Conservation (phyloP, 495 filamentous ascomycete genomes). For the Annulohypoxylon bovei region DNA sequence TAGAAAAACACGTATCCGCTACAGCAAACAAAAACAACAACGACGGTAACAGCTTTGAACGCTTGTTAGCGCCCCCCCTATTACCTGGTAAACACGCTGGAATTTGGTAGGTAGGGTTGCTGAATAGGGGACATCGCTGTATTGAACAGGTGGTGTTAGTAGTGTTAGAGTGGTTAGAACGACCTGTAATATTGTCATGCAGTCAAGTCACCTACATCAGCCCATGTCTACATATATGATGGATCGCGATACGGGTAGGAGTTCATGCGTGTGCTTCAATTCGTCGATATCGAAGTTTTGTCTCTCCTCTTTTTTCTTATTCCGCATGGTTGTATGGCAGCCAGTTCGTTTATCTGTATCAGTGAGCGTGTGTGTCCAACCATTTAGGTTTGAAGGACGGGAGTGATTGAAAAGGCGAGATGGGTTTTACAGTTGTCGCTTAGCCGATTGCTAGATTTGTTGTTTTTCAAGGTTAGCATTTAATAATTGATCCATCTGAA, state of each 20-base stretch:
- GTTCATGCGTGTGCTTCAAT: constrained; percentile 20
- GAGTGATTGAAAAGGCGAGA: neutral
- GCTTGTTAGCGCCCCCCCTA: constrained; percentile 24
- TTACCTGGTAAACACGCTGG: neutral
- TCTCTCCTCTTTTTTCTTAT: constrained; percentile 1
- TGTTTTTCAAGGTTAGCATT: neutral
- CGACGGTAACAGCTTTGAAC: neutral
- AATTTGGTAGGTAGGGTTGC: neutral
- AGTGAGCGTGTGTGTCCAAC: neutral
- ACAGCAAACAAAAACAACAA: constrained; percentile 37
- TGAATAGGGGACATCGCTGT: constrained; percentile 11
- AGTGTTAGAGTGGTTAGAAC: constrained; percentile 10
- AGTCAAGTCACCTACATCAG: constrained; percentile 28
- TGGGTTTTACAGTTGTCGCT: neutral
- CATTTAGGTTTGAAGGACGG: neutral
- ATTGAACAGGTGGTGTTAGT: constrained; percentile 24
- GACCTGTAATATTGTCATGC: constrained; percentile 29
- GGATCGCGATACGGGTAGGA: constrained; percentile 24
- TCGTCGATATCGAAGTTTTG: neutral
- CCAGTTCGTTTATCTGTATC: neutral
- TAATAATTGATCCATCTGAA: neutral
- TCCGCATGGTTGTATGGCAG: neutral
- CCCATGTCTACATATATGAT: constrained; percentile 29
- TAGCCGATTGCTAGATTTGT: neutral
- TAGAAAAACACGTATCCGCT: constrained; percentile 29